A percentile compares a stretch with the other conserved stretches of the same genome.
phyloP scores from a whole-genome alignment of 208 protist species.

The Trypanosomatidae sp. region DNA sequence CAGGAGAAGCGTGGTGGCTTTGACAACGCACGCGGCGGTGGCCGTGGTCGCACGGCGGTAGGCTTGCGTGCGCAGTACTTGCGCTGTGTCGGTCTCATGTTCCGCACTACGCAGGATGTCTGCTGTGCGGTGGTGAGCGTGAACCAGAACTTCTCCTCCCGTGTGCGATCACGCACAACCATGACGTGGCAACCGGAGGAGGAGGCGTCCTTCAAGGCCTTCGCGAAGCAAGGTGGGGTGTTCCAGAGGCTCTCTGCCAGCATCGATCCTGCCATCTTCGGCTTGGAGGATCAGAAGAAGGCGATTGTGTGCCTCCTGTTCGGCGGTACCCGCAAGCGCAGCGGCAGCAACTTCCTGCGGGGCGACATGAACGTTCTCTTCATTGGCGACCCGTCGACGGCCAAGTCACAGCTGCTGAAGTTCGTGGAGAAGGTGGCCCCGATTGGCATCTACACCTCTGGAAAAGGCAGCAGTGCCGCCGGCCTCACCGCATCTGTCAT shows the following conservation, averaged over 20 bases:
- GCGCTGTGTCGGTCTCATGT: slow-evolving; percentile 89
- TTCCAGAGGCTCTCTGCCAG: slow-evolving; percentile 95
- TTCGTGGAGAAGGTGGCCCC: slow-evolving; percentile 97
- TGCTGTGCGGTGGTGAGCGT: slow-evolving; percentile 66
- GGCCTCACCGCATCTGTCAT: slow-evolving; percentile 98
- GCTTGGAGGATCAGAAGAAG: slow-evolving; percentile 97
- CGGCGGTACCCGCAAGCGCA: slow-evolving; percentile 96
- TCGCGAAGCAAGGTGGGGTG: slow-evolving; percentile 81
- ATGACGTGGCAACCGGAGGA: slow-evolving; percentile 88
- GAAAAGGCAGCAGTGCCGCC: slow-evolving; percentile 98
- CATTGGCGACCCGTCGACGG: slow-evolving; percentile 99
- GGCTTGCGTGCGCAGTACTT: slow-evolving; percentile 92
- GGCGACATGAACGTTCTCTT: slow-evolving; percentile 99
- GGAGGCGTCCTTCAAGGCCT: slow-evolving; percentile 89
- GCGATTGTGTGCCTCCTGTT: slow-evolving; percentile 97
- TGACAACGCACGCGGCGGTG: slow-evolving; percentile 36
- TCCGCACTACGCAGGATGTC: slow-evolving; percentile 32
- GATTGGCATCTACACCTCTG: slow-evolving; percentile 99
- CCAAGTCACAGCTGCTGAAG: slow-evolving; percentile 99
- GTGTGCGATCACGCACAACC: slow-evolving; percentile 73
- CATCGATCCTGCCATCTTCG: slow-evolving; percentile 98
- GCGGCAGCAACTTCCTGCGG: slow-evolving; percentile 97
- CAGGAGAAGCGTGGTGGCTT: slow-evolving; percentile 75
- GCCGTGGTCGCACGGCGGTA: slow-evolving; percentile 45
- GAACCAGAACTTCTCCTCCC: slow-evolving; percentile 89